A percentile compares a stretch with the other conserved stretches of the same genome.
Evolutionary conservation across 163 green algal genomes (phyloP).

Genomic region (Scenedesmus sp.): DNA sequence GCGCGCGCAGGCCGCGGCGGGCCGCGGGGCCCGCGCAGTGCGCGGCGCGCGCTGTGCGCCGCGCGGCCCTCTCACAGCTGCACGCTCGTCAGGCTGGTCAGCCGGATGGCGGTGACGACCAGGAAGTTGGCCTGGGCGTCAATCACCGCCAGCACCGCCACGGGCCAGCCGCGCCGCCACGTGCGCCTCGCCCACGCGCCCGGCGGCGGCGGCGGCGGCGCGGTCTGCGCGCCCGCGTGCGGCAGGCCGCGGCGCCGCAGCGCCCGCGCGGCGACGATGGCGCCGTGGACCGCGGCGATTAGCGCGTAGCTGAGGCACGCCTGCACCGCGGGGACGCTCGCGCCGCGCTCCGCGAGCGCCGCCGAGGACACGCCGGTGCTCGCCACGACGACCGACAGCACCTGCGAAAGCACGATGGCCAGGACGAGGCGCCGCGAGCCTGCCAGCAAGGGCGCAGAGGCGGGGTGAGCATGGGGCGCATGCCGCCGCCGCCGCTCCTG

Average conservation of each 20-base stretch:
- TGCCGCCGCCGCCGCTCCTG: too few relatives aligned
- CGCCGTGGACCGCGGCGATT: slow-evolving; percentile 54
- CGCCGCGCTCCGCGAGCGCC: slow-evolving; percentile 47
- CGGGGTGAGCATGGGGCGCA: too few relatives aligned
- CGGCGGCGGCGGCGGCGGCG: too few relatives aligned
- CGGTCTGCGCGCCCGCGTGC: too few relatives aligned
- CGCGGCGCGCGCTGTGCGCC: too few relatives aligned
- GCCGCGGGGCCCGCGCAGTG: too few relatives aligned
- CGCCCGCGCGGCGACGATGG: neutral
- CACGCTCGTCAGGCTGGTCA: slow-evolving; percentile 77
- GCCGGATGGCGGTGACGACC: too few relatives aligned
- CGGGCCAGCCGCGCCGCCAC: too few relatives aligned
- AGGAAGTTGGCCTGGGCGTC: slow-evolving; percentile 83
- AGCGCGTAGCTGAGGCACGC: slow-evolving; percentile 69
- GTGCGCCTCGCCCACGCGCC: too few relatives aligned
- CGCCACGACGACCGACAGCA: slow-evolving; percentile 54
- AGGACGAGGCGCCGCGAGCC: slow-evolving; percentile 8
- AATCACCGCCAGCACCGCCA: slow-evolving; percentile 63
- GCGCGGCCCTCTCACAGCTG: too few relatives aligned
- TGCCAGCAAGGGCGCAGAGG: too few relatives aligned
- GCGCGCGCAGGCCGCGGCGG: too few relatives aligned
- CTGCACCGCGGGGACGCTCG: slow-evolving; percentile 72
- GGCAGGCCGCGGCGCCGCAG: neutral
- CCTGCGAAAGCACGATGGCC: slow-evolving; percentile 55
- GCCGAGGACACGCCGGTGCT: slow-evolving; percentile 55